phyloP scores from a whole-genome alignment of 345 rosid genomes.

The Ceriops decandra region DNA sequence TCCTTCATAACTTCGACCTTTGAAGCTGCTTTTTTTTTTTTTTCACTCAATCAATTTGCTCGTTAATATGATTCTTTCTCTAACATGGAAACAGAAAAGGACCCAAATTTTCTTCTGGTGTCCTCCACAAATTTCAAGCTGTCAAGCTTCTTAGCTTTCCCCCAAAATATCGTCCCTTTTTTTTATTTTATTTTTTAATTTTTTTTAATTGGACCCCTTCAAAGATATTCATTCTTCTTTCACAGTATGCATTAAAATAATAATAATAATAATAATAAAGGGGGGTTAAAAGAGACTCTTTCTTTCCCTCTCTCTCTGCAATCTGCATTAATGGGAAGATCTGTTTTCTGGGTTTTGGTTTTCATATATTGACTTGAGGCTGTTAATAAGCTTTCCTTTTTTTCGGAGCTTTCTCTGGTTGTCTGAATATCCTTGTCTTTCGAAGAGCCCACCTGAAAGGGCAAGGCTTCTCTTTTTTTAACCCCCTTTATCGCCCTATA shows the following conservation, averaged over 20 bases:
- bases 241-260: neutral
- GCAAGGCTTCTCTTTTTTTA: neutral
- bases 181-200: neutral
- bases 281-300: too few species aligned
- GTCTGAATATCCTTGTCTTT: neutral
- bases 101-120: neutral
- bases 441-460: neutral
- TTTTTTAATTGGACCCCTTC: neutral
- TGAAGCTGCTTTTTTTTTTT: too few species aligned
- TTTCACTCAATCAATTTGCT: too few species aligned
- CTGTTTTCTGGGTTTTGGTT: slow-evolving; percentile 18
- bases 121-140: neutral
- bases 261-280: too few species aligned
- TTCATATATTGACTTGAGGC: neutral
- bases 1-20: slow-evolving; percentile 11
- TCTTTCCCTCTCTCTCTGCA: slow-evolving; percentile 1
- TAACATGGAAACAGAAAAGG: too few species aligned
- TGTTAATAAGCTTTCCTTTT: neutral
- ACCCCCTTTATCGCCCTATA: neutral
- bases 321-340: slow-evolving; percentile 4
- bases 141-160: neutral
- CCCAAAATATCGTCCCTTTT: neutral
- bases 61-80: too few species aligned
- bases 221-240: neutral
- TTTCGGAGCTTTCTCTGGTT: slow-evolving; percentile 3